Evolutionary conservation across 1,139 yeast genomes (phyloP).

Genomic region (Kluyveromyces sp.): DNA sequence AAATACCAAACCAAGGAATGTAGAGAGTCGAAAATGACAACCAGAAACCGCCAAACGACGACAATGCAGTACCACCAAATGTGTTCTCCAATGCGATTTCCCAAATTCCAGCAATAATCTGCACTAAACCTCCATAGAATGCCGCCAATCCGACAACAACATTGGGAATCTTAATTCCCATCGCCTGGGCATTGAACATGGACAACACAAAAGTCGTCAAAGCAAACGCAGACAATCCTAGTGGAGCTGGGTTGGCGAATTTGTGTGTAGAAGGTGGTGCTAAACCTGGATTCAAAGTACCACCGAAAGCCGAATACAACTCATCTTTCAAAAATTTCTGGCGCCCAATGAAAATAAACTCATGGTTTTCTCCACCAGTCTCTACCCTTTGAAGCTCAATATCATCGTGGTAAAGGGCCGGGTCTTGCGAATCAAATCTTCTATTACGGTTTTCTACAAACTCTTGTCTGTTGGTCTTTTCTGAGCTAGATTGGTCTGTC

Average conservation of each 20-base stretch:
- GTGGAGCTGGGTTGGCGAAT: conserved; percentile 61
- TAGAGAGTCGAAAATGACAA: conserved; percentile 54
- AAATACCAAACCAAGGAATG: conserved; percentile 55
- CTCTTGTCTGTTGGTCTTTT: too few relatives aligned
- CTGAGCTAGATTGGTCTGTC: too few relatives aligned
- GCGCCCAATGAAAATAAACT: conserved; percentile 64
- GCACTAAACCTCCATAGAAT: conserved; percentile 83
- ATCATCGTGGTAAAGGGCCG: neutral
- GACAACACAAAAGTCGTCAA: conserved; percentile 60
- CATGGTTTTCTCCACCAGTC: conserved; percentile 39
- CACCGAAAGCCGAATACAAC: conserved; percentile 50
- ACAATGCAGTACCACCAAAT: conserved; percentile 65
- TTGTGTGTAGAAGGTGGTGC: conserved; percentile 37
- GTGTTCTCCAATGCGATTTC: conserved; percentile 59
- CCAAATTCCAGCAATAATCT: conserved; percentile 57
- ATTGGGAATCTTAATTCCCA: conserved; percentile 42
- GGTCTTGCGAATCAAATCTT: conserved; percentile 1
- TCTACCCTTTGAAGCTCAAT: conserved; percentile 21
- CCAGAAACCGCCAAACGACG: conserved; percentile 73
- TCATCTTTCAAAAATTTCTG: conserved; percentile 57
- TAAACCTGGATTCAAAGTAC: conserved; percentile 52
- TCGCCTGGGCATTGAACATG: conserved; percentile 43
- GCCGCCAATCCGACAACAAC: conserved; percentile 67
- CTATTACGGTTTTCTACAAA: too few relatives aligned
- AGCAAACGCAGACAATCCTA: conserved; percentile 61